Evolutionary conservation across 2,329 filamentous ascomycete genomes (phyloP), one percentile per base, ranked within the genome.

Genomic region (Nothophoma quercina): DNA sequence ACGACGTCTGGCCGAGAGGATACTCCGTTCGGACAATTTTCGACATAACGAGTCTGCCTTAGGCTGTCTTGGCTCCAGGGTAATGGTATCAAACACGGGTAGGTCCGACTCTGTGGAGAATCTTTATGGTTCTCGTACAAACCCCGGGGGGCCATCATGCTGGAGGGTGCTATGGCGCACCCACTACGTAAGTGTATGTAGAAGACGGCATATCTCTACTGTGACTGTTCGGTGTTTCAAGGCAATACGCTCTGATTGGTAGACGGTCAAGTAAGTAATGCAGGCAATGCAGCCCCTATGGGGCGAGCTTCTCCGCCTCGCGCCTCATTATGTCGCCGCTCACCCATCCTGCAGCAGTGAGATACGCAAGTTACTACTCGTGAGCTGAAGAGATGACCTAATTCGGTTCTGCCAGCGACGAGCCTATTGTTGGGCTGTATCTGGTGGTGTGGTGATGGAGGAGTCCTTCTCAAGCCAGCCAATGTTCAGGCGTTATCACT

Each of bases 1-100:
- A 56, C 9, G 53, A 51, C 5, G 32, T 19, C 19, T 51, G 42
- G 25, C 36, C 45, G 38, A 51, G 44, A 5, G 53, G 53, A 25
- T 56, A 56, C 32, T 56, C 38, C 19, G 9, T 5, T 4, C 21
- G 18, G 18, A 10, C 8, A 19, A 18, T 10, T 4, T 21, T 16
- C 9, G 16, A 16, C 29, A 44, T 44, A 2, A 8, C 25, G 9
- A 34, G 12, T 44, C 41, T 8, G 30, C 40, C 29, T 33, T 33
- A 19, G 10, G 1, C 10, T 7, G n/a, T n/a, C n/a, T n/a, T n/a
- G n/a, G n/a, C n/a, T n/a, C n/a, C n/a, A n/a, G n/a, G n/a, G n/a
- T n/a, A n/a, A n/a, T n/a, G n/a, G n/a, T n/a, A n/a, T n/a, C n/a
- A n/a, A n/a, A n/a, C n/a, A n/a, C n/a, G n/a, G n/a, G n/a, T n/a